Evolutionary conservation across 768 basidiomycete genomes (phyloP).

Genomic region (Candolleomyces eurysporus): DNA sequence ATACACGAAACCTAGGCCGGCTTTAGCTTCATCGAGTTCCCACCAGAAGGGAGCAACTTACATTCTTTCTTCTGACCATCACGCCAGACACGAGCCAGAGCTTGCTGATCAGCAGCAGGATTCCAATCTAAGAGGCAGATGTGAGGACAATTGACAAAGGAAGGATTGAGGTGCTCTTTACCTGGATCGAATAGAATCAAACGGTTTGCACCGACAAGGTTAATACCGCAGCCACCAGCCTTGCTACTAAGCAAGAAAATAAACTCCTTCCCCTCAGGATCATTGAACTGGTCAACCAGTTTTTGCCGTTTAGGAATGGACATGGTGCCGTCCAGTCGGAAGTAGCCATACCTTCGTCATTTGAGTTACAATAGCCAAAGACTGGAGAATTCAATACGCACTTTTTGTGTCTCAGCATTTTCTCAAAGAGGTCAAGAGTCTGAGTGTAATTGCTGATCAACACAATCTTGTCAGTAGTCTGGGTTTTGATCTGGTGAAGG

Average conservation of each 20-base stretch:
- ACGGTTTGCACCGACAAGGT: constrained; percentile 93
- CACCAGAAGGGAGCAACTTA: constrained; percentile 34
- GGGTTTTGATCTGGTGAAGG: constrained; percentile 74
- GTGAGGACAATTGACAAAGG: not conserved
- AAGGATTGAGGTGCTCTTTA: constrained; percentile 28
- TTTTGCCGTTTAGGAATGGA: constrained; percentile 89
- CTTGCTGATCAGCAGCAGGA: constrained; percentile 97
- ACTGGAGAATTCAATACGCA: constrained; percentile 26
- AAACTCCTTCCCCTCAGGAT: constrained; percentile 91
- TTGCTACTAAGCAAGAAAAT: constrained; percentile 93
- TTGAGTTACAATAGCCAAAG: constrained; percentile 1
- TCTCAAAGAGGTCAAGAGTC: constrained; percentile 91
- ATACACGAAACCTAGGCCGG: constrained; percentile 83
- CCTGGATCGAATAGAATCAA: constrained; percentile 95
- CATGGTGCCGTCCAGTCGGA: constrained; percentile 96
- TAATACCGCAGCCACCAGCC: constrained; percentile 95
- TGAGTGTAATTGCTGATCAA: constrained; percentile 97
- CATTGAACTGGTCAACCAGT: constrained; percentile 94
- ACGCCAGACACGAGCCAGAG: constrained; percentile 97
- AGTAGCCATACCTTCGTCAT: constrained; percentile 72
- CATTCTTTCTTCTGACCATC: constrained; percentile 99
- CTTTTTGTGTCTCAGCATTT: constrained; percentile 83
- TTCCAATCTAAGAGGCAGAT: constrained; percentile 78
- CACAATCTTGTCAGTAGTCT: constrained; percentile 93
- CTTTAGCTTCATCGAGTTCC: not conserved